Base-by-base conservation (phyloP, 2,329 filamentous ascomycete genomes). In the Penicillium fuscoglaucum region DNA sequence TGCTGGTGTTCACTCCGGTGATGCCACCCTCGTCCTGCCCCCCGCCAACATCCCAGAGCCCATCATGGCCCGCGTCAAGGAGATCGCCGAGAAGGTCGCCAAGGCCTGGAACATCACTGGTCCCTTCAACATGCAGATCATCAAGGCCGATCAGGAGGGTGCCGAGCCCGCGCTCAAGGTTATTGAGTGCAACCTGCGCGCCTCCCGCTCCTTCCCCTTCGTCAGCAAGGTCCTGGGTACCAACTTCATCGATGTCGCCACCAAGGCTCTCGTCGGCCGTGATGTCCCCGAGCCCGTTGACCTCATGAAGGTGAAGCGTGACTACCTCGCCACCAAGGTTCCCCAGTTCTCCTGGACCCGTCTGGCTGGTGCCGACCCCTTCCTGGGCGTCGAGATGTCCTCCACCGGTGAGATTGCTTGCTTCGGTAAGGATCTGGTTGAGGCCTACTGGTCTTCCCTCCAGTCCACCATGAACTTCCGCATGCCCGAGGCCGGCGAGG, bases 61-160 rank as follows among this genome's bases (percentile, higher is more conserved):
- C 58, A 90, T 89, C 65, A 90, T 96, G 84, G 86, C 85, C 65
- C 91, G 95, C 61, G 86, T 96, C 72, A 98, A 97, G 86, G 91
- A 91, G 68, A 98, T 99, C 68, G 93, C 95, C 17, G 79, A 93
- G 77, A 98, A 96, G 85, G 93, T 99, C 52, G 95, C 95, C 66
- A 90, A 95, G 79, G 95, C 95, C 48, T 97, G 93, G 91, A 92
- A 85, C 72, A 98, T 98, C 76, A 98, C 92, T 21, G 95, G 95
- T 55, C 95, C 95, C 59, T 99, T 98, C 87, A 99, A 99, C 84
- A 98, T 99, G 93, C 95, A 99, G 75, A 96, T 99, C 78, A 98
- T 99, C 84, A 96, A 96, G 82, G 91, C 90, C 37, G 83, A 90
- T 13, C 82, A 89, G 33, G 87, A 90, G 59, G 90, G 90, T 58